phyloP scores from a whole-genome alignment of 768 basidiomycete genomes.

The Galerina sulciceps region DNA sequence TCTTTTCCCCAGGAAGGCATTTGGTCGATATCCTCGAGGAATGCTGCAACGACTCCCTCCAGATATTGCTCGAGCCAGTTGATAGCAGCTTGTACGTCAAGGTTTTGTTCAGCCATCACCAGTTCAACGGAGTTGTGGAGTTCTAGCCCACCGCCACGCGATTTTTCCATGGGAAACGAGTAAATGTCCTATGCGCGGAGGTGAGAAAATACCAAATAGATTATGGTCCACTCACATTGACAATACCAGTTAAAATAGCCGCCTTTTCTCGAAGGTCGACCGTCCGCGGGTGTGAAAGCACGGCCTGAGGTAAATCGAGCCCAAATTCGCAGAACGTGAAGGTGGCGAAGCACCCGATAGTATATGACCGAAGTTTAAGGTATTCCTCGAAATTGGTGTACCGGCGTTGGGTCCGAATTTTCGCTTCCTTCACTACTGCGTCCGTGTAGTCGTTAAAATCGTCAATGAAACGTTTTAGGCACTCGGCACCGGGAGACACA shows the following conservation, averaged over 20 bases:
- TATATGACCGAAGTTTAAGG: slow-evolving; percentile 41
- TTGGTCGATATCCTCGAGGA: slow-evolving; percentile 35
- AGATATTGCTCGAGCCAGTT: slow-evolving; percentile 41
- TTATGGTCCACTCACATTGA: slow-evolving; percentile 28
- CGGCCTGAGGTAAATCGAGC: slow-evolving; percentile 44
- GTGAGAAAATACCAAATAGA: too few relatives aligned
- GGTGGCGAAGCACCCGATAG: slow-evolving; percentile 41
- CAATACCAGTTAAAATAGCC: slow-evolving; percentile 40
- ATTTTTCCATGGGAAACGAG: slow-evolving; percentile 33
- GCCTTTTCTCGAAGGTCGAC: slow-evolving; percentile 27
- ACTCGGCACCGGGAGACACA: too few relatives aligned
- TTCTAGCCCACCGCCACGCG: slow-evolving; percentile 29
- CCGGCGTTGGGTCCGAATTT: slow-evolving; percentile 35
- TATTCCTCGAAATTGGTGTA: slow-evolving; percentile 45
- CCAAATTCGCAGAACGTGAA: slow-evolving; percentile 41
- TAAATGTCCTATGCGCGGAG: slow-evolving; percentile 23
- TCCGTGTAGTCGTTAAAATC: too few relatives aligned
- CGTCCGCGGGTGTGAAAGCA: slow-evolving; percentile 41
- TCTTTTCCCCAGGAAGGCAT: slow-evolving; percentile 43
- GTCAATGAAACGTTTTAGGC: too few relatives aligned
- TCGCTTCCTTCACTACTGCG: slow-evolving; percentile 45
- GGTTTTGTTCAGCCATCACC: slow-evolving; percentile 47
- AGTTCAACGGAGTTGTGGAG: slow-evolving; percentile 51
- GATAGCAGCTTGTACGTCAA: slow-evolving; percentile 41
- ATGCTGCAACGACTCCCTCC: slow-evolving; percentile 37